Percentiles rank a stretch among this genome's conserved stretches.
Evolutionary conservation across 2,329 filamentous ascomycete genomes (phyloP).

Genomic region (Penicillium hordei): DNA sequence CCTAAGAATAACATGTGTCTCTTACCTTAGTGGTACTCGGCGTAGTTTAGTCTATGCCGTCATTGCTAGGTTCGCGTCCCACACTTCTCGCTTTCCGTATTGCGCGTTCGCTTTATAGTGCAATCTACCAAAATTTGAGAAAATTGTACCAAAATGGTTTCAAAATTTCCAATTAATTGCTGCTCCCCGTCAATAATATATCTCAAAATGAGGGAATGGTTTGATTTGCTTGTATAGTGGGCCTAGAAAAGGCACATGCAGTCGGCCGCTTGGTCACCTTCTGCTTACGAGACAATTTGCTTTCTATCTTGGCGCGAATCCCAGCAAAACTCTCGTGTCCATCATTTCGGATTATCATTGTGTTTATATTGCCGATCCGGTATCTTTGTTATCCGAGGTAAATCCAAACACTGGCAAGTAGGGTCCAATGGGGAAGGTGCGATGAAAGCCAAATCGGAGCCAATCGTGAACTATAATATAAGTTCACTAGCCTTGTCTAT

Average conservation of each 20-base stretch:
- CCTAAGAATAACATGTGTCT: slow-evolving; percentile 10
- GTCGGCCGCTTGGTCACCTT: slow-evolving; percentile 19
- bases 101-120: slow-evolving; percentile 24
- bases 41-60: slow-evolving; percentile 25
- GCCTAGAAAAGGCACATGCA: slow-evolving; percentile 14
- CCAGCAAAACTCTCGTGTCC: slow-evolving; percentile 24
- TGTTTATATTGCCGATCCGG: slow-evolving; percentile 31
- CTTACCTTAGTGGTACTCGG: slow-evolving; percentile 14
- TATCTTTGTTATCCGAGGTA: slow-evolving; percentile 14
- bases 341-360: slow-evolving; percentile 25
- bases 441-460: not conserved
- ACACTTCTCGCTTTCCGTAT: slow-evolving; percentile 24
- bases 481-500: slow-evolving; percentile 8
- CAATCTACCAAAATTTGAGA: not conserved
- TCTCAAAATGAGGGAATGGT: not conserved
- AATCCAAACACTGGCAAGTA: not conserved
- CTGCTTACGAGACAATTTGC: slow-evolving; percentile 3
- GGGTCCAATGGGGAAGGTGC: not conserved
- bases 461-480: not conserved
- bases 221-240: not conserved
- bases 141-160: not conserved
- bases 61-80: slow-evolving; percentile 36
- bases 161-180: not conserved
- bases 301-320: slow-evolving; percentile 26
- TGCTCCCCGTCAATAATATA: not conserved